Evolutionary conservation across 2,329 filamentous ascomycete species (phyloP).

Genomic region (Cladosporium sp.): DNA sequence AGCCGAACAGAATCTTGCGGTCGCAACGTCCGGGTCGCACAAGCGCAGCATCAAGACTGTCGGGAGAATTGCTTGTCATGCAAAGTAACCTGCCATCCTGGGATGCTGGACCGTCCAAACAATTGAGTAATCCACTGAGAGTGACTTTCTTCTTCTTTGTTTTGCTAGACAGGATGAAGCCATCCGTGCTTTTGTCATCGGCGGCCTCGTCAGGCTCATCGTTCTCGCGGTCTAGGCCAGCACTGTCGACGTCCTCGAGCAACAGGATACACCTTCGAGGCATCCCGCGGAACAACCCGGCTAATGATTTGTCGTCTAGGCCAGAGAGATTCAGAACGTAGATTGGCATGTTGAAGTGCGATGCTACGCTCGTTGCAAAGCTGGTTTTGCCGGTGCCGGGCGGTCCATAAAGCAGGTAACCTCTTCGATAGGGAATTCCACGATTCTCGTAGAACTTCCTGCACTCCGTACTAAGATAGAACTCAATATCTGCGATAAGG

Average conservation of each 20-base stretch:
- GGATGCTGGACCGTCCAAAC: conserved; percentile 75
- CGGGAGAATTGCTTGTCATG: conserved; percentile 76
- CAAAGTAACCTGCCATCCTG: conserved; percentile 75
- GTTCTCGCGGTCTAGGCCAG: conserved; percentile 28
- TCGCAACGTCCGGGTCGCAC: conserved; percentile 71
- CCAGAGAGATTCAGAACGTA: conserved; percentile 46
- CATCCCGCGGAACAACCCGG: background rate
- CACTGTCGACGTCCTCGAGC: conserved; percentile 47
- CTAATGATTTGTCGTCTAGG: conserved; percentile 49
- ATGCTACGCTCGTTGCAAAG: conserved; percentile 92
- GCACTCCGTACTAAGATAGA: conserved; percentile 69
- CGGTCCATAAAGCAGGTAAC: conserved; percentile 92
- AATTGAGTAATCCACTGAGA: conserved; percentile 74
- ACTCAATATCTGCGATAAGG: conserved; percentile 69
- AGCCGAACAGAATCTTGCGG: conserved; percentile 59
- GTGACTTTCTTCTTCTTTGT: conserved; percentile 14
- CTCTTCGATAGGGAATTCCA: conserved; percentile 48
- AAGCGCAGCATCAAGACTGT: conserved; percentile 69
- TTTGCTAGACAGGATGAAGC: background rate
- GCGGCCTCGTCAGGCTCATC: background rate
- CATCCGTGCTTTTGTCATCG: conserved; percentile 36
- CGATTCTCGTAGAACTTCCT: conserved; percentile 53
- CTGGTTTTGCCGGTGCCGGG: conserved; percentile 96
- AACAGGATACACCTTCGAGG: conserved; percentile 26
- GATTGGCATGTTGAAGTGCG: conserved; percentile 4